Conservation (phyloP, 805 yeast species). For the Candida cerambycidarum region DNA sequence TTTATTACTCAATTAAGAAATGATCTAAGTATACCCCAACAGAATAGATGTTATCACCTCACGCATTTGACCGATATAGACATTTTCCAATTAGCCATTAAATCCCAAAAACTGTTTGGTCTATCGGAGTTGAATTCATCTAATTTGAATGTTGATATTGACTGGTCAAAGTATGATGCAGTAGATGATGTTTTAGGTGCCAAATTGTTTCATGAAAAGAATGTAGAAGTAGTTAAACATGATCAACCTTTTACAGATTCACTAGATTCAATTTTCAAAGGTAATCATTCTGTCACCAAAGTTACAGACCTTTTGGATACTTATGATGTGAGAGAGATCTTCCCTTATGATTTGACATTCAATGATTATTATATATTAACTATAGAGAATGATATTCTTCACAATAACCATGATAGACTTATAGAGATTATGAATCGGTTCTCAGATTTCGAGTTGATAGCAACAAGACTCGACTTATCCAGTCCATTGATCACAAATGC, state of each 20-base stretch:
- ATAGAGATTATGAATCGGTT: constrained; percentile 11
- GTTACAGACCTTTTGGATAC: constrained; percentile 2
- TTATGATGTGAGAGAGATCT: constrained; percentile 12
- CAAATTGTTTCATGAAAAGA: constrained; percentile 6
- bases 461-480: constrained; percentile 9
- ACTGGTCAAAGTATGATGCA: constrained; percentile 9
- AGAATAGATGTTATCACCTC: constrained; percentile 29
- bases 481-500: constrained; percentile 6
- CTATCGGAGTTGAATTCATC: constrained; percentile 1
- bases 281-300: neutral
- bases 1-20: constrained; percentile 10
- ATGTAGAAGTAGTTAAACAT: constrained; percentile 8
- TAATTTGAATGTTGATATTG: neutral
- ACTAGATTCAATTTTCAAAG: neutral
- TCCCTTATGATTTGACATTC: constrained; percentile 34
- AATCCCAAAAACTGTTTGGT: neutral
- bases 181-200: constrained; percentile 16
- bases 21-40: neutral
- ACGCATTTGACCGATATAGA: constrained; percentile 30
- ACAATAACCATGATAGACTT: constrained; percentile 24
- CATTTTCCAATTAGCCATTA: constrained; percentile 26
- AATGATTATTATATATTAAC: constrained; percentile 27
- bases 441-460: constrained; percentile 13
- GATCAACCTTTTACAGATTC: neutral
- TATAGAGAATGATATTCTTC: constrained; percentile 28